These are phyloP conservation scores for Reticulascus tulasneorum DNA, from an alignment of 2,329 filamentous ascomycete genomes.

Conservation along the genomic window DNA sequence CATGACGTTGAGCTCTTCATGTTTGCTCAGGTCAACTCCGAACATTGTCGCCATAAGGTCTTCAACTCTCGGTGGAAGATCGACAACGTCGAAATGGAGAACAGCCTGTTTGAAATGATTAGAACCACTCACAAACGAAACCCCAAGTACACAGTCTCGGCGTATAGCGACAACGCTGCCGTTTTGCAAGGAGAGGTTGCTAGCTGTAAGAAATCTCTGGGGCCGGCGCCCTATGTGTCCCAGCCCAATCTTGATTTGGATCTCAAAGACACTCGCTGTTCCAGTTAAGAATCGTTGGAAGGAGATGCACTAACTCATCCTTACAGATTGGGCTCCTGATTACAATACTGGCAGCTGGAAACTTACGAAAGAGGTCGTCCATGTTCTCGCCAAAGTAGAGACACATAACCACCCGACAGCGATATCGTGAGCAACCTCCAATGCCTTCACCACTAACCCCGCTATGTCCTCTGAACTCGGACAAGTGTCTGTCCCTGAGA, in stretches of 20 bases:
- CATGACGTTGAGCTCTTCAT: slow-evolving; percentile 97
- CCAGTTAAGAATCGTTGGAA: no score
- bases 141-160: slow-evolving; percentile 81
- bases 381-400: slow-evolving; percentile 91
- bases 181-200: slow-evolving; percentile 72
- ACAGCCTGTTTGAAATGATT: slow-evolving; percentile 93
- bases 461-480: no score
- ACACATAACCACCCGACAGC: slow-evolving; percentile 97
- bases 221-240: no score
- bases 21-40: slow-evolving; percentile 99
- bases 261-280: no score
- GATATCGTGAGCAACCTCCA: no score
- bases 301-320: no score
- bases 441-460: no score
- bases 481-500: no score
- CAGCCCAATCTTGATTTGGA: no score
- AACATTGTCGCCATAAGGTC: slow-evolving; percentile 82
- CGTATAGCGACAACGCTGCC: slow-evolving; percentile 97
- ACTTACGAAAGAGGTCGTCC: slow-evolving; percentile 78
- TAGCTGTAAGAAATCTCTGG: no score
- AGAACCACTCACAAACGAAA: slow-evolving; percentile 85
- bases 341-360: slow-evolving; percentile 84
- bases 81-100: slow-evolving; percentile 74
- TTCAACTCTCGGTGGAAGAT: slow-evolving; percentile 98
- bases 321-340: slow-evolving; percentile 90